A percentile compares a stretch with the other conserved stretches of the same genome.
Conservation (phyloP, 2,329 filamentous ascomycete genomes). For the Sarocladium brachiariae region DNA sequence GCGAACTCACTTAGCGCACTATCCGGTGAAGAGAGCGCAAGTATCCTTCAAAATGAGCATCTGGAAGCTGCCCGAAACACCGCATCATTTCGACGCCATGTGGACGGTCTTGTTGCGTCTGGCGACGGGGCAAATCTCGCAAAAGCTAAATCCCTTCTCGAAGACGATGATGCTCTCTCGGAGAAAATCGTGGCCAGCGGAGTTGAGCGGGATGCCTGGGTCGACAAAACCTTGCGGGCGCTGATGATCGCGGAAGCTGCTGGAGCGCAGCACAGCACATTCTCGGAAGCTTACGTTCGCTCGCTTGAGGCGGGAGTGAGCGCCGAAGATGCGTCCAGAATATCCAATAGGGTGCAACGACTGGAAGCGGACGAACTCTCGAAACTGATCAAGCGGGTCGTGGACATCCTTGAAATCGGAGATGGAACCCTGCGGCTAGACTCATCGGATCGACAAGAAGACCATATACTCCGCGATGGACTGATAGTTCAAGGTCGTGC, state of each 20-base stretch:
- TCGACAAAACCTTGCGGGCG: slow-evolving; percentile 40
- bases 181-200: slow-evolving; percentile 28
- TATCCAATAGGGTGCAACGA: slow-evolving; percentile 53
- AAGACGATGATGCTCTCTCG: slow-evolving; percentile 52
- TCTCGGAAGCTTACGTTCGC: slow-evolving; percentile 53
- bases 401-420: slow-evolving; percentile 26
- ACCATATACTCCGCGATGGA: slow-evolving; percentile 19
- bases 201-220: slow-evolving; percentile 26
- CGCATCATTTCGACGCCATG: slow-evolving; percentile 56
- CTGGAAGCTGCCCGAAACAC: slow-evolving; percentile 61
- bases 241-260: slow-evolving; percentile 39
- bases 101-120: slow-evolving; percentile 38
- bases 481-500: slow-evolving; percentile 1
- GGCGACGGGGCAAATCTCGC: slow-evolving; percentile 37
- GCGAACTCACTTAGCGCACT: slow-evolving; percentile 68
- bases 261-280: slow-evolving; percentile 30
- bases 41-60: slow-evolving; percentile 51
- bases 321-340: slow-evolving; percentile 43
- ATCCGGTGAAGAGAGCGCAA: slow-evolving; percentile 20
- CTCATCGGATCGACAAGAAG: slow-evolving; percentile 24
- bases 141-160: slow-evolving; percentile 40
- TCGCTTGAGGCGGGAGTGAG: slow-evolving; percentile 50
- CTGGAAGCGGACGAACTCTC: slow-evolving; percentile 33
- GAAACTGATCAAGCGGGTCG: slow-evolving; percentile 19
- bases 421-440: slow-evolving; percentile 29